phyloP scores from a whole-genome alignment of 1,284 basidiomycete species.

The Gymnopus androsaceus region DNA sequence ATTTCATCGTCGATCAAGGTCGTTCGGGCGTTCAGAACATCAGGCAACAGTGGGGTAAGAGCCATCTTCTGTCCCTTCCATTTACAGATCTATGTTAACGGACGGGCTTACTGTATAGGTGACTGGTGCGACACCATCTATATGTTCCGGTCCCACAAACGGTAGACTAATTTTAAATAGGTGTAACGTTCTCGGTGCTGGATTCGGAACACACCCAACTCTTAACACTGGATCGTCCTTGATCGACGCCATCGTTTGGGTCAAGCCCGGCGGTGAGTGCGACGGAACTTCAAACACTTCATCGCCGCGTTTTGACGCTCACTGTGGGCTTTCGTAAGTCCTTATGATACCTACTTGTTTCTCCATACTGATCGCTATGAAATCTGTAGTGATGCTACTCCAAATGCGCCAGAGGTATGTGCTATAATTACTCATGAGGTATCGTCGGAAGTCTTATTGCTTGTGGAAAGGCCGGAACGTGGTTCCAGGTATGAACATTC shows the following conservation, averaged over 20 bases:
- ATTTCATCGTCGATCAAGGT: slow-evolving; percentile 67
- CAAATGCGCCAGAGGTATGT: slow-evolving; percentile 46
- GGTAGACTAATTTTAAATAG: slow-evolving; percentile 12
- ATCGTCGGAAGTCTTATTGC: neutral
- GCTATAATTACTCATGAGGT: too few species aligned
- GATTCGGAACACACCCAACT: slow-evolving; percentile 63
- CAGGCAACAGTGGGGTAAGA: slow-evolving; percentile 53
- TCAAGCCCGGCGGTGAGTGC: slow-evolving; percentile 69
- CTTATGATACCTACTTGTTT: too few species aligned
- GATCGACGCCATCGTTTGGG: slow-evolving; percentile 68
- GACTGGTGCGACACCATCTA: slow-evolving; percentile 1
- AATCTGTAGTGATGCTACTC: slow-evolving; percentile 54
- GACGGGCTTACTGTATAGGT: neutral
- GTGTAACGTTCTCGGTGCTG: slow-evolving; percentile 66
- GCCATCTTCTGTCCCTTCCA: too few species aligned
- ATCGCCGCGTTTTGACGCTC: slow-evolving; percentile 57
- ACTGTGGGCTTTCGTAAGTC: slow-evolving; percentile 51
- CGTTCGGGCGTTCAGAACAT: slow-evolving; percentile 64
- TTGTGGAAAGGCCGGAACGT: slow-evolving; percentile 55
- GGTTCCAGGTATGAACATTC: slow-evolving; percentile 56
- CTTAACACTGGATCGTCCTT: slow-evolving; percentile 53
- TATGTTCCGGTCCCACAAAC: neutral
- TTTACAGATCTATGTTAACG: neutral
- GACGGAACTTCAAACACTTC: slow-evolving; percentile 65
- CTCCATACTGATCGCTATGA: too few species aligned